Conservation (phyloP, 164 flowering plant genomes). For the Vitis riparia region DNA sequence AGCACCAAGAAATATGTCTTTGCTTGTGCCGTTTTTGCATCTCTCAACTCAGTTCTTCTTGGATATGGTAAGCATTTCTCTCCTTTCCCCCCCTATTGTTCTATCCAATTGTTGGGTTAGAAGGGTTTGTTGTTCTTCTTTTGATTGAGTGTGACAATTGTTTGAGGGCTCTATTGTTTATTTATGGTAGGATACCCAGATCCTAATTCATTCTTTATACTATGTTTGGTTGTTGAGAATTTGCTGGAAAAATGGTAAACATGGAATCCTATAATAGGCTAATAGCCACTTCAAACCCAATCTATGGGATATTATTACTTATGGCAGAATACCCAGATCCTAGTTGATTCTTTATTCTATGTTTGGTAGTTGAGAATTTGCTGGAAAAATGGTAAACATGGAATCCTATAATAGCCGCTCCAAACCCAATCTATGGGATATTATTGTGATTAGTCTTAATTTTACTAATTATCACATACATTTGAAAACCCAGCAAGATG, state of each 20-base stretch:
- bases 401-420: no score
- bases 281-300: not conserved
- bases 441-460: no score
- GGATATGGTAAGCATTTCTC: slow-evolving; percentile 58
- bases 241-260: not conserved
- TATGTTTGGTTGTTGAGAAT: not conserved
- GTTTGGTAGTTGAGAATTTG: no score
- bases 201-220: not conserved
- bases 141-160: not conserved
- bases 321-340: no score
- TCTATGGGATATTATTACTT: no score
- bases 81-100: not conserved
- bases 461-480: no score
- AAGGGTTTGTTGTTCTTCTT: not conserved
- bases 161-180: not conserved
- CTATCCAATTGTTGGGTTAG: not conserved
- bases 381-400: no score
- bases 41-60: slow-evolving; percentile 74
- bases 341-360: no score
- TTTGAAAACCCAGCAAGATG: no score
- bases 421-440: no score
- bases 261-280: not conserved
- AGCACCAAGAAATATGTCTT: slow-evolving; percentile 55
- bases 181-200: slow-evolving; percentile 1
- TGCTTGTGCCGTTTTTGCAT: slow-evolving; percentile 75